A percentile compares a stretch with the other conserved stretches of the same genome.
Evolutionary conservation across 106 monocot species (phyloP).

Genomic region (Gastrodia elata): DNA sequence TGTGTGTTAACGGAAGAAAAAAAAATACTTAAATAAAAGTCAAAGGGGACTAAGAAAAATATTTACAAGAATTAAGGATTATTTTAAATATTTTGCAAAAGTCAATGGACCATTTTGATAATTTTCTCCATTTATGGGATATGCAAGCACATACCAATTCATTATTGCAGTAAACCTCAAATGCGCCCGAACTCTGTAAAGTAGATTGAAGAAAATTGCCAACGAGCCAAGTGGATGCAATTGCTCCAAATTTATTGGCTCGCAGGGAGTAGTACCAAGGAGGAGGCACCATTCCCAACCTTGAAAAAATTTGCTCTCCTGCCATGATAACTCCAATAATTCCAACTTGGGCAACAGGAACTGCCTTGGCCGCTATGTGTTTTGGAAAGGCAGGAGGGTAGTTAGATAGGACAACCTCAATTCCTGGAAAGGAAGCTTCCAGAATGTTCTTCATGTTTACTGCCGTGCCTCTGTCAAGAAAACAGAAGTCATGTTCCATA

Average conservation of each 20-base stretch:
- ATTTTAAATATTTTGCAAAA: too few species aligned
- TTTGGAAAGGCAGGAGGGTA: slow-evolving; percentile 92
- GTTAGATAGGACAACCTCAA: slow-evolving; percentile 65
- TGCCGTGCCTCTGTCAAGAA: slow-evolving; percentile 67
- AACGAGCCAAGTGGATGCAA: slow-evolving; percentile 80
- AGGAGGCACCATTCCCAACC: slow-evolving; percentile 66
- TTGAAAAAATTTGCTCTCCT: slow-evolving; percentile 92
- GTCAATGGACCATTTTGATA: too few species aligned
- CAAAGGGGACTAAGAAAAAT: too few species aligned
- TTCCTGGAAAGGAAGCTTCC: slow-evolving; percentile 86
- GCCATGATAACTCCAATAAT: slow-evolving; percentile 57
- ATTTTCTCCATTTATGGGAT: too few species aligned
- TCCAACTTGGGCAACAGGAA: slow-evolving; percentile 71
- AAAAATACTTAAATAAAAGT: too few species aligned
- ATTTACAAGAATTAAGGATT: too few species aligned
- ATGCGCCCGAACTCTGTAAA: slow-evolving; percentile 88
- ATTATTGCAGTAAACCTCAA: slow-evolving; percentile 93
- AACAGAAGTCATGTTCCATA: background rate
- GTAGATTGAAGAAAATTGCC: slow-evolving; percentile 72
- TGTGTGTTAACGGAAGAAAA: too few species aligned
- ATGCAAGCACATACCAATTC: slow-evolving; percentile 50
- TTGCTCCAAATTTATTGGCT: slow-evolving; percentile 87
- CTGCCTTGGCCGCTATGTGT: slow-evolving; percentile 62
- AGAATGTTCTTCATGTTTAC: slow-evolving; percentile 92
- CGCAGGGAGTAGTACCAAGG: slow-evolving; percentile 74